Percentiles rank a stretch among this genome's conserved stretches.
Conservation (phyloP, 371 early-diverging fungal genomes). For the Rhizomucor pusillus region DNA sequence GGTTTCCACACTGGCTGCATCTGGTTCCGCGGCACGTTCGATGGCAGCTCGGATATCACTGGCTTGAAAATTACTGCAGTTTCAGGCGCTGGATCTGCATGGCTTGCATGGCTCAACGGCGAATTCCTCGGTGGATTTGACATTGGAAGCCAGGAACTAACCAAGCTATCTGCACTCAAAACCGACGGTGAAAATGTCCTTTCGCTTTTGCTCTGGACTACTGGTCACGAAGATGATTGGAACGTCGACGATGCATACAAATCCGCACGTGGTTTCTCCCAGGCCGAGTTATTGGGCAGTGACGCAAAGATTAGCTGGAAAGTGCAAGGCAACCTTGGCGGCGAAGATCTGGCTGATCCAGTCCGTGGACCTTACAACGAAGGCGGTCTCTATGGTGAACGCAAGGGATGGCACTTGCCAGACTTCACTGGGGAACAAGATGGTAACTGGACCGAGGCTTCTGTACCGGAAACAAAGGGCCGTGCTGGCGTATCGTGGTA, state of each 20-base stretch:
- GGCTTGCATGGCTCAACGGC: conserved; percentile 21
- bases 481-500: conserved; percentile 19
- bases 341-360: conserved; percentile 23
- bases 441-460: conserved; percentile 8
- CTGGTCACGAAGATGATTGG: conserved; percentile 22
- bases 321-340: conserved; percentile 21
- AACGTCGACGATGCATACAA: conserved; percentile 11
- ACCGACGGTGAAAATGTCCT: conserved; percentile 16
- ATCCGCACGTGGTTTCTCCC: conserved; percentile 14
- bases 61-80: conserved; percentile 14
- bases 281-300: conserved; percentile 12
- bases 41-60: conserved; percentile 12
- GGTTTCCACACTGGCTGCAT: conserved; percentile 21
- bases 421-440: conserved; percentile 20
- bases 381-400: conserved; percentile 23
- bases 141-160: conserved; percentile 11
- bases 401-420: conserved; percentile 25
- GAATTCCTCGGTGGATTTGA: conserved; percentile 25
- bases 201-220: conserved; percentile 17
- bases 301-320: conserved; percentile 14
- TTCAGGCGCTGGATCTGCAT: conserved; percentile 20
- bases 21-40: conserved; percentile 26
- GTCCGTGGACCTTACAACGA: conserved; percentile 20
- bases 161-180: conserved; percentile 2
- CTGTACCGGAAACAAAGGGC: conserved; percentile 9